Evolutionary conservation across 176 grass and related monocot species (phyloP).

Genomic region (Pharus latifolius): DNA sequence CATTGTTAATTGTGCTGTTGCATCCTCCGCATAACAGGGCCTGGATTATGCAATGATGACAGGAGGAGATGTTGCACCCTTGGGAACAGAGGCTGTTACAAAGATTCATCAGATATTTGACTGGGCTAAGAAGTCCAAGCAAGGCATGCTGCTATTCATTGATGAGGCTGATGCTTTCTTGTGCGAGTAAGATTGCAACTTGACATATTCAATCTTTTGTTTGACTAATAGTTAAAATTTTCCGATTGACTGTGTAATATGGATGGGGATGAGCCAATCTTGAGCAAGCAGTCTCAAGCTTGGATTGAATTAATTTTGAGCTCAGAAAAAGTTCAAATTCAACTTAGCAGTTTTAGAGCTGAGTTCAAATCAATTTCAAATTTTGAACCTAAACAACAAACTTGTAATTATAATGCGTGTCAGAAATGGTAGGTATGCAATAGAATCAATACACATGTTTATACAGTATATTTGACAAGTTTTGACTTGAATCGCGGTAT

Average conservation of each 20-base stretch:
- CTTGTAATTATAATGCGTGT: background rate
- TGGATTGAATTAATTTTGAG: background rate
- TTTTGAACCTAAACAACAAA: background rate
- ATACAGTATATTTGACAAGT: too few species aligned
- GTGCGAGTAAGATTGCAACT: conserved; percentile 72
- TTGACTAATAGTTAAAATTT: background rate
- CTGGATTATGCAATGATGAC: conserved; percentile 99
- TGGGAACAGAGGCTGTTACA: conserved; percentile 84
- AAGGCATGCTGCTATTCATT: conserved; percentile 85
- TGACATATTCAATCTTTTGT: background rate
- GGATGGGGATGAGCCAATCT: background rate
- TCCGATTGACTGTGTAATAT: background rate
- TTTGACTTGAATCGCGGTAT: too few species aligned
- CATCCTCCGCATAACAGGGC: conserved; percentile 26
- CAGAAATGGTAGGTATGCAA: background rate
- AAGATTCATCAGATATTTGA: conserved; percentile 99
- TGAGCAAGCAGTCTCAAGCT: background rate
- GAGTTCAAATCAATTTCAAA: background rate
- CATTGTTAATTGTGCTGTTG: background rate
- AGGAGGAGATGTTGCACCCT: conserved; percentile 80
- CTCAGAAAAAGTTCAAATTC: background rate
- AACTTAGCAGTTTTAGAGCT: background rate
- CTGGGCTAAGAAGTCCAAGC: conserved; percentile 87
- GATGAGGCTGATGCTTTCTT: conserved; percentile 97
- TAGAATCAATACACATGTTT: background rate